Percentiles rank a stretch among this genome's conserved stretches.
Evolutionary conservation across 306 rosid genomes (phyloP).

Genomic region (Lathyrus tuberosus): DNA sequence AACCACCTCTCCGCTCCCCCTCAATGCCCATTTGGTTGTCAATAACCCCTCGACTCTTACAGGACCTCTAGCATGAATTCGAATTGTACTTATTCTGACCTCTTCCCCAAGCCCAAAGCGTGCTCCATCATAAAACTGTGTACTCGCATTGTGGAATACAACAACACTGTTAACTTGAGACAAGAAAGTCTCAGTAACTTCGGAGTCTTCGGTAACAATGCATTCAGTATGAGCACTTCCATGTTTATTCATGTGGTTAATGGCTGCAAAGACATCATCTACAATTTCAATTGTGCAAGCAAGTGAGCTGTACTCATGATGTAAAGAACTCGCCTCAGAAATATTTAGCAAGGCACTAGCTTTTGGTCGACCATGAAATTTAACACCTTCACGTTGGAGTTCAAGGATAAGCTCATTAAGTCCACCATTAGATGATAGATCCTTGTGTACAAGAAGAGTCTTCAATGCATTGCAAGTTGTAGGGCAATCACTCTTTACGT

Average conservation of each 20-base stretch:
- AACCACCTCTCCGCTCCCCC: constrained; percentile 78
- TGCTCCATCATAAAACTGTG: constrained; percentile 74
- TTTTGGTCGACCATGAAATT: constrained; percentile 72
- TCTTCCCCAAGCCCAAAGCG: constrained; percentile 86
- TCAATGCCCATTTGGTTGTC: constrained; percentile 81
- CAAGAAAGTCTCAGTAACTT: constrained; percentile 71
- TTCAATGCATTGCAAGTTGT: constrained; percentile 83
- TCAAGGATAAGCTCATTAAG: too few relatives aligned
- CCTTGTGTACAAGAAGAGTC: too few relatives aligned
- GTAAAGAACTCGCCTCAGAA: constrained; percentile 54
- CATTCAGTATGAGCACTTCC: constrained; percentile 91
- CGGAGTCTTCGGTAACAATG: constrained; percentile 67
- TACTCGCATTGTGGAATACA: constrained; percentile 81
- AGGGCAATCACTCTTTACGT: constrained; percentile 79
- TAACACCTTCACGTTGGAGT: constrained; percentile 77
- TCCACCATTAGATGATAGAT: too few relatives aligned
- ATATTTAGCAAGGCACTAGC: constrained; percentile 60
- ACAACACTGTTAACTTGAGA: constrained; percentile 77
- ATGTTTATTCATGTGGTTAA: constrained; percentile 69
- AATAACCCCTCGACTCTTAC: constrained; percentile 97
- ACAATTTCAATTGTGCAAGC: constrained; percentile 87
- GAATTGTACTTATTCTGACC: constrained; percentile 79
- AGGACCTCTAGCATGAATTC: constrained; percentile 91
- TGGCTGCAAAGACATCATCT: constrained; percentile 74
- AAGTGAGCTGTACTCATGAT: constrained; percentile 75